Percentiles rank a stretch among this genome's conserved stretches.
Evolutionary conservation across 1,139 yeast species (phyloP).

Genomic region (Saccharomycopsis hybrid): DNA sequence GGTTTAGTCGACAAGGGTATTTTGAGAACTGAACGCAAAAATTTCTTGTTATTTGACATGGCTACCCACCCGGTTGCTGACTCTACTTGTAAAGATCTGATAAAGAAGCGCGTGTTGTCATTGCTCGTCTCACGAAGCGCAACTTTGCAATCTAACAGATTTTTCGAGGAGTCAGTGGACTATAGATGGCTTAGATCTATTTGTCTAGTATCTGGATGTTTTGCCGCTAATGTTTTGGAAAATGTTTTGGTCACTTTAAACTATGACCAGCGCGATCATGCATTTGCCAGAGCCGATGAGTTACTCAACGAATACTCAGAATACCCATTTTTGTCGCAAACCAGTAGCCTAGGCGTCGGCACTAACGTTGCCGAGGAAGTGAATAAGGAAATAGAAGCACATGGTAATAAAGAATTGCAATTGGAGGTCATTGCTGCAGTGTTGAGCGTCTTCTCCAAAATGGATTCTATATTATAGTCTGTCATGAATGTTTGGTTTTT

Average conservation of each 20-base stretch:
- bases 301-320: slow-evolving; percentile 75
- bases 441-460: slow-evolving; percentile 40
- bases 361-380: slow-evolving; percentile 68
- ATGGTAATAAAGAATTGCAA: slow-evolving; percentile 58
- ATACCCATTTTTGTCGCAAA: slow-evolving; percentile 67
- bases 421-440: slow-evolving; percentile 92
- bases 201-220: slow-evolving; percentile 80
- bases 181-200: slow-evolving; percentile 72
- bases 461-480: slow-evolving; percentile 38
- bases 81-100: slow-evolving; percentile 71
- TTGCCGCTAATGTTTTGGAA: slow-evolving; percentile 94
- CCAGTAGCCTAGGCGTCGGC: slow-evolving; percentile 66
- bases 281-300: slow-evolving; percentile 91
- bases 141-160: slow-evolving; percentile 39
- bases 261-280: slow-evolving; percentile 88
- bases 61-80: slow-evolving; percentile 98
- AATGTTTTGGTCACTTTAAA: slow-evolving; percentile 74
- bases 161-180: slow-evolving; percentile 64
- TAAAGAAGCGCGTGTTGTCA: slow-evolving; percentile 63
- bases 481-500: too few species aligned
- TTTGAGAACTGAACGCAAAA: slow-evolving; percentile 89
- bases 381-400: slow-evolving; percentile 52
- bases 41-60: slow-evolving; percentile 92
- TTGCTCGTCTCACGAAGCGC: slow-evolving; percentile 66
- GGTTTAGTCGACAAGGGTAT: slow-evolving; percentile 98